phyloP scores from a whole-genome alignment of 352 stramenopile genomes.

The Globisporangium spiculum region DNA sequence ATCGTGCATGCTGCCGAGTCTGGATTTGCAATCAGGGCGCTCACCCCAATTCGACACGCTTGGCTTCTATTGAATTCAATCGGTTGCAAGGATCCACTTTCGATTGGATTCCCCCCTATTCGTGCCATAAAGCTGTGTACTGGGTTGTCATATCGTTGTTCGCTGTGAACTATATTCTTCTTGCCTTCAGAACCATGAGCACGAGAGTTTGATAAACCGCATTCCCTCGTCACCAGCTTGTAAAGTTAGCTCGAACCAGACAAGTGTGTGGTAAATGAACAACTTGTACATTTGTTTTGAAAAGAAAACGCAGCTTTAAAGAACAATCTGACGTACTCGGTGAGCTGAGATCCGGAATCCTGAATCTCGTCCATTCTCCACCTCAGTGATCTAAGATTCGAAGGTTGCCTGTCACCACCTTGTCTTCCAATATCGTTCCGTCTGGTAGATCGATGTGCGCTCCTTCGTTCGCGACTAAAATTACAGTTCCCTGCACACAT shows the following conservation, averaged over 20 bases:
- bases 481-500: constrained; percentile 84
- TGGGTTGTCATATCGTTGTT: background rate
- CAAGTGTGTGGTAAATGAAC: background rate
- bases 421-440: constrained; percentile 91
- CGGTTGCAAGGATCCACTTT: background rate
- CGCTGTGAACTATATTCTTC: background rate
- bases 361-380: background rate
- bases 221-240: background rate
- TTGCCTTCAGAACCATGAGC: background rate
- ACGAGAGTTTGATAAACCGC: background rate
- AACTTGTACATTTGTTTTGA: background rate
- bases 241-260: background rate
- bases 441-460: constrained; percentile 92
- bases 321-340: background rate
- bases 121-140: background rate
- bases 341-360: background rate
- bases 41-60: background rate
- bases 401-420: constrained; percentile 93
- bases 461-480: constrained; percentile 93
- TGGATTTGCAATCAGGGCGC: background rate
- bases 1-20: background rate
- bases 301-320: background rate
- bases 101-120: background rate
- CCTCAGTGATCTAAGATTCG: constrained; percentile 90
- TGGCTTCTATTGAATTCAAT: background rate